These are phyloP conservation scores for Athelia sp. DNA, from an alignment of 1,284 basidiomycete species.

Conservation along the genomic window DNA sequence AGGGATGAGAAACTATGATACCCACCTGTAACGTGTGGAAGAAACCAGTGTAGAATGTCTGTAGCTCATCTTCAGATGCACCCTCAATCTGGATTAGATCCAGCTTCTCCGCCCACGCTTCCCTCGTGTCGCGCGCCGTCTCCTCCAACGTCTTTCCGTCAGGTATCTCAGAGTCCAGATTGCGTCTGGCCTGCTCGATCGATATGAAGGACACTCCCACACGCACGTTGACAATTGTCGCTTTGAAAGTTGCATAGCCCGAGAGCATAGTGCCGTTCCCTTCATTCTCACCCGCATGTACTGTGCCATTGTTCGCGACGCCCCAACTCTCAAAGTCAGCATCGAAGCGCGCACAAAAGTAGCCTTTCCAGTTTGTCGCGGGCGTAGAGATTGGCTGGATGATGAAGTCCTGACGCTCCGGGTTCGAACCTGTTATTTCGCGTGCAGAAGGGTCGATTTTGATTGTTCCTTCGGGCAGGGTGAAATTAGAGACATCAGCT, in stretches of 20 bases:
- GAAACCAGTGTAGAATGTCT: slow-evolving; percentile 64
- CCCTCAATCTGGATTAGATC: slow-evolving; percentile 58
- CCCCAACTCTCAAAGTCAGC: slow-evolving; percentile 43
- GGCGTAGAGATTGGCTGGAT: slow-evolving; percentile 53
- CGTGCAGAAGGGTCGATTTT: slow-evolving; percentile 37
- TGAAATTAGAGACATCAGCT: slow-evolving; percentile 52
- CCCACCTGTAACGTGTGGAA: slow-evolving; percentile 62
- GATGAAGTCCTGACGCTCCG: slow-evolving; percentile 74
- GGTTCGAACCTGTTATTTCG: slow-evolving; percentile 68
- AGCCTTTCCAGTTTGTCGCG: slow-evolving; percentile 53
- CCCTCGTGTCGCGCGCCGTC: slow-evolving; percentile 55
- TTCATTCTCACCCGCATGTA: slow-evolving; percentile 22
- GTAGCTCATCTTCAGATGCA: slow-evolving; percentile 45
- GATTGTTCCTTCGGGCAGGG: slow-evolving; percentile 57
- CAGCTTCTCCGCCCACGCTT: slow-evolving; percentile 69
- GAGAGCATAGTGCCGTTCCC: slow-evolving; percentile 44
- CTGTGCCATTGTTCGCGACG: slow-evolving; percentile 42
- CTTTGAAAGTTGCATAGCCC: slow-evolving; percentile 54
- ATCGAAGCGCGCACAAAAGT: slow-evolving; percentile 76
- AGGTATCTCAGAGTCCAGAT: slow-evolving; percentile 59
- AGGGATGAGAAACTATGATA: too few relatives aligned
- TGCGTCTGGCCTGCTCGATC: slow-evolving; percentile 64
- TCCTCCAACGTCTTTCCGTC: slow-evolving; percentile 56
- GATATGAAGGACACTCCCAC: slow-evolving; percentile 80
- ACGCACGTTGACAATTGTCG: slow-evolving; percentile 49